Evolutionary conservation across 1,284 basidiomycete genomes (phyloP).

Genomic region (Earliella scabrosa): DNA sequence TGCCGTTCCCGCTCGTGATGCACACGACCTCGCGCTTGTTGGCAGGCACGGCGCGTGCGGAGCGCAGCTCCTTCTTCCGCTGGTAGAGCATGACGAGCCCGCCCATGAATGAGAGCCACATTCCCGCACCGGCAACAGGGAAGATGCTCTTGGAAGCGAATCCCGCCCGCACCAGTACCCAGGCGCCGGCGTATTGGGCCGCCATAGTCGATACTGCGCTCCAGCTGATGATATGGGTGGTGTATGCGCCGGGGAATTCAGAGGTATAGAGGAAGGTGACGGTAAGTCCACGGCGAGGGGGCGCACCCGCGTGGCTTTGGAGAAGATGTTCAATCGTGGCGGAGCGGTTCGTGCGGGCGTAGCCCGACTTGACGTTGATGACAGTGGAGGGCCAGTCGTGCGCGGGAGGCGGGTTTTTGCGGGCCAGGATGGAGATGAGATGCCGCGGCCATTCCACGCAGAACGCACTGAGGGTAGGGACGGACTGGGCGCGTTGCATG

Average conservation of each 20-base stretch:
- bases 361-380: constrained; percentile 19
- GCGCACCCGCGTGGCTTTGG: constrained; percentile 6
- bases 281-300: constrained; percentile 8
- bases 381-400: constrained; percentile 12
- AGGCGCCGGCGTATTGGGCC: constrained; percentile 28
- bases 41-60: constrained; percentile 13
- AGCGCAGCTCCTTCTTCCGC: constrained; percentile 27
- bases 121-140: constrained; percentile 21
- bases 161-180: constrained; percentile 21
- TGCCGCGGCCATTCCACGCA: constrained; percentile 13
- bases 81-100: constrained; percentile 26
- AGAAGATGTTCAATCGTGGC: constrained; percentile 15
- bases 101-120: constrained; percentile 21
- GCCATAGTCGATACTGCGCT: neutral
- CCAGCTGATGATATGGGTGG: neutral
- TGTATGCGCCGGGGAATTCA: neutral
- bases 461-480: neutral
- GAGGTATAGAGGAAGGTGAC: constrained; percentile 18
- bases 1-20: constrained; percentile 34
- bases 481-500: neutral
- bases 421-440: constrained; percentile 8
- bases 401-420: neutral
- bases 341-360: constrained; percentile 18
- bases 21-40: constrained; percentile 26
- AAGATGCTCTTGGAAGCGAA: constrained; percentile 26